Conservation (phyloP, 192 early-diverging fungal species). For the Chytriomyces hyalinus region DNA sequence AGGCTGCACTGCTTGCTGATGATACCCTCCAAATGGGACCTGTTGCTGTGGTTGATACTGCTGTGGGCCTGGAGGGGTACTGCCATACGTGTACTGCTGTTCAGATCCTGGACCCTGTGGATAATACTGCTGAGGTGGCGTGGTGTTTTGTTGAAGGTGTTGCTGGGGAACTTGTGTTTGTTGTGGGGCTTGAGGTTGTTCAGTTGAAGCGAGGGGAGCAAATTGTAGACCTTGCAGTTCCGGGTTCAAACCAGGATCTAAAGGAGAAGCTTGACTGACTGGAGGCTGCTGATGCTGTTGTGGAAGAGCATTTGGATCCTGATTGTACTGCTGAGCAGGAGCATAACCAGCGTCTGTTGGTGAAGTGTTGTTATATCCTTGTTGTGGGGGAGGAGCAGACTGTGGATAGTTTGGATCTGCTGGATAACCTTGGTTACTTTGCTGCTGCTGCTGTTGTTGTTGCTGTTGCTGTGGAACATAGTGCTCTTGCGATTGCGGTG, state of each 20-base stretch:
- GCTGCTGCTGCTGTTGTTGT: conserved; percentile 41
- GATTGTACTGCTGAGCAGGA: conserved; percentile 31
- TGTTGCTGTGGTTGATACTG: conserved; percentile 8
- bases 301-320: not conserved
- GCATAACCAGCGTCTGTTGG: not conserved
- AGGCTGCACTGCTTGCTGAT: conserved; percentile 38
- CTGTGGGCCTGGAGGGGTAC: conserved; percentile 2
- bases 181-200: not conserved
- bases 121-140: conserved; percentile 9
- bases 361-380: not conserved
- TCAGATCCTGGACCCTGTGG: not conserved
- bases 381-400: conserved; percentile 10
- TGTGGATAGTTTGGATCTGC: not conserved
- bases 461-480: conserved; percentile 14
- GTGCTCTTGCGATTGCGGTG: conserved; percentile 38
- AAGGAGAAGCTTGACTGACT: not conserved
- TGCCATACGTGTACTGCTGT: conserved; percentile 30
- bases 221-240: conserved; percentile 16
- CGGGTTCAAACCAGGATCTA: not conserved
- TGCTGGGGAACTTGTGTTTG: not conserved
- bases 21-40: not conserved
- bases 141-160: not conserved
- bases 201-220: not conserved
- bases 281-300: not conserved
- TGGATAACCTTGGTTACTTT: conserved; percentile 43